Evolutionary conservation across 164 flowering plant species (phyloP).

Genomic region (Taxillus chinensis): DNA sequence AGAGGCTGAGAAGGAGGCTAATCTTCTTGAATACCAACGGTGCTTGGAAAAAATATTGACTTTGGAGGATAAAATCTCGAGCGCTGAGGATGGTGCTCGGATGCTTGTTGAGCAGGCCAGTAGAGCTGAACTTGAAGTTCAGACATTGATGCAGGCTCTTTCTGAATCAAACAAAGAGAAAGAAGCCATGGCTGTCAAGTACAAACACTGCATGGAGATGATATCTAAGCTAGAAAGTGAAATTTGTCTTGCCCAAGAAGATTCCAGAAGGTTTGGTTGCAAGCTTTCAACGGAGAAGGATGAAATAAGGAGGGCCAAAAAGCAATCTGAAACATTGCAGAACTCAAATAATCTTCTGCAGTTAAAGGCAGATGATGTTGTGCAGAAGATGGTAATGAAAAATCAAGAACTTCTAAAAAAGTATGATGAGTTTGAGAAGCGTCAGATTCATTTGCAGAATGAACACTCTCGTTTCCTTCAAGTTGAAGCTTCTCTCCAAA

Average conservation of each 20-base stretch:
- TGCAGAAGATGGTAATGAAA: constrained; percentile 39
- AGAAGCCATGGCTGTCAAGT: constrained; percentile 33
- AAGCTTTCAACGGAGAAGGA: constrained; percentile 31
- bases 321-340: constrained; percentile 38
- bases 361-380: constrained; percentile 41
- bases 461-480: constrained; percentile 42
- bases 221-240: constrained; percentile 52
- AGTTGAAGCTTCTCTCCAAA: constrained; percentile 47
- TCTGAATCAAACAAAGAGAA: constrained; percentile 34
- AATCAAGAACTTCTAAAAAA: constrained; percentile 54
- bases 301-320: constrained; percentile 46
- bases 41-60: constrained; percentile 35
- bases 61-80: constrained; percentile 35
- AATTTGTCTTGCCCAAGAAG: constrained; percentile 38
- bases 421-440: constrained; percentile 54
- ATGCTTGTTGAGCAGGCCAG: constrained; percentile 27
- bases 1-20: constrained; percentile 40
- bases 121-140: constrained; percentile 36
- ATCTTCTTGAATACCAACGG: constrained; percentile 30
- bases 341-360: constrained; percentile 49
- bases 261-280: constrained; percentile 14
- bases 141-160: constrained; percentile 32
- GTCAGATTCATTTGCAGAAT: constrained; percentile 38
- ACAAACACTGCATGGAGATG: constrained; percentile 43
- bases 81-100: constrained; percentile 32